phyloP scores from a whole-genome alignment of 768 basidiomycete species.

The Dictyophora rubrovolvata region DNA sequence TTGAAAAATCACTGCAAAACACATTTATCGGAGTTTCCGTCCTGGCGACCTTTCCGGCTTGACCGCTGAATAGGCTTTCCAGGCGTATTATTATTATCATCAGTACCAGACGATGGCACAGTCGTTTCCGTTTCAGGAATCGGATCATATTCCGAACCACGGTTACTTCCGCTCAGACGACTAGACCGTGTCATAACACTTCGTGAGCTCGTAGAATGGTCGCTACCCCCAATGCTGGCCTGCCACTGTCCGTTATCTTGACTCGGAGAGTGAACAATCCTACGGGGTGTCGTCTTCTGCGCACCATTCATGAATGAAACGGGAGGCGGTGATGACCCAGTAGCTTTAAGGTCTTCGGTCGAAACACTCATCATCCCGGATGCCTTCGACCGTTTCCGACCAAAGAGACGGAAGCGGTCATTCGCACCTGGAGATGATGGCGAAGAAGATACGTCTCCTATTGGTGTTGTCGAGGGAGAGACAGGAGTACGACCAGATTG shows the following conservation, averaged over 20 bases:
- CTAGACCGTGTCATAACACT: not conserved
- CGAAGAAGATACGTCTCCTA: not conserved
- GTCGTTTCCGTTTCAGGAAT: not conserved
- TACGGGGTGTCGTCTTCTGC: not conserved
- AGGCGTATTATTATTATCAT: not conserved
- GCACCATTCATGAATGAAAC: constrained; percentile 5
- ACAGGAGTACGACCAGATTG: not conserved
- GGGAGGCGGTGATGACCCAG: constrained; percentile 1
- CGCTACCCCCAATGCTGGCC: not conserved
- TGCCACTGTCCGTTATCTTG: not conserved
- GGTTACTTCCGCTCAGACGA: not conserved
- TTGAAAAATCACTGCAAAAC: not conserved
- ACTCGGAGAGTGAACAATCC: not conserved
- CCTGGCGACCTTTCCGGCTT: not conserved
- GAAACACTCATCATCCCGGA: not conserved
- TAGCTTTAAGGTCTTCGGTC: not conserved
- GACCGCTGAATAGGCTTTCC: not conserved
- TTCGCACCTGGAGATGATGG: not conserved
- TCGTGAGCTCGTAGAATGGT: not conserved
- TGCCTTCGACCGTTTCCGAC: constrained; percentile 5
- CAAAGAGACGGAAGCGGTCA: constrained; percentile 6
- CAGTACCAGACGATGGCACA: not conserved
- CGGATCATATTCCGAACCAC: not conserved
- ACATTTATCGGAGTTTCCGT: not conserved
- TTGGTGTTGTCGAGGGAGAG: not conserved